A percentile compares a stretch with the other conserved stretches of the same genome.
These are phyloP conservation scores for Penstemon newberryi DNA, from an alignment of 257 asterid species.

Conservation along the genomic window DNA sequence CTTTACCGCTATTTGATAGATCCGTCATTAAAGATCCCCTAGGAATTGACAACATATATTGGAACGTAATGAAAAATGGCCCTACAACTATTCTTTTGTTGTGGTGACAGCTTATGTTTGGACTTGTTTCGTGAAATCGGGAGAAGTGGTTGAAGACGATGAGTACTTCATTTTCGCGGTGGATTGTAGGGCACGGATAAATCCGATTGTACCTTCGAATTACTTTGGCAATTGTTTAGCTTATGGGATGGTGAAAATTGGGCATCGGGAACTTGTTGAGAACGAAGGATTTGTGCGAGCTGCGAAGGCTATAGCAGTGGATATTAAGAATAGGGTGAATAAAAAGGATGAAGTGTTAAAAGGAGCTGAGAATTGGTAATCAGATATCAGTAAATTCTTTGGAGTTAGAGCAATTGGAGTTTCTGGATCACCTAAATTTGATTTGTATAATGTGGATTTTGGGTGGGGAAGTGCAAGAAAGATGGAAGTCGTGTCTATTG, in stretches of 20 bases:
- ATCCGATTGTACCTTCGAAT: conserved; percentile 45
- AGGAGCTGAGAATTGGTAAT: conserved; percentile 36
- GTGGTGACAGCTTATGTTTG: conserved; percentile 39
- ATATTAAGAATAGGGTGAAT: conserved; percentile 28
- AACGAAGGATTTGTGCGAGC: conserved; percentile 38
- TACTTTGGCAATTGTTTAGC: conserved; percentile 57
- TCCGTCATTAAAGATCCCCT: conserved; percentile 25
- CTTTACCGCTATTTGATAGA: conserved; percentile 26
- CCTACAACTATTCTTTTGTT: too few relatives aligned
- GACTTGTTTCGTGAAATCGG: conserved; percentile 45
- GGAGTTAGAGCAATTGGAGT: conserved; percentile 25
- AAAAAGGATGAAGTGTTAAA: conserved; percentile 28
- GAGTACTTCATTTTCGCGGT: conserved; percentile 27
- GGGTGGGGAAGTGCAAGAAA: conserved; percentile 54
- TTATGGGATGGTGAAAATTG: conserved; percentile 21
- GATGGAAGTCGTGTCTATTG: conserved; percentile 39
- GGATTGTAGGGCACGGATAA: conserved; percentile 34
- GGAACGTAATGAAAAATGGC: conserved; percentile 24
- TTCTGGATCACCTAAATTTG: conserved; percentile 52
- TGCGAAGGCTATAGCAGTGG: conserved; percentile 34
- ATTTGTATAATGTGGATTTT: conserved; percentile 43
- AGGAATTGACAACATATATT: conserved; percentile 29
- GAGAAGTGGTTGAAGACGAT: conserved; percentile 8
- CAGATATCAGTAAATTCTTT: background rate
- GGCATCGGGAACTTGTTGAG: conserved; percentile 28